Base-by-base conservation (phyloP, 2,329 filamentous ascomycete genomes). In the Bretziella fagacearum region DNA sequence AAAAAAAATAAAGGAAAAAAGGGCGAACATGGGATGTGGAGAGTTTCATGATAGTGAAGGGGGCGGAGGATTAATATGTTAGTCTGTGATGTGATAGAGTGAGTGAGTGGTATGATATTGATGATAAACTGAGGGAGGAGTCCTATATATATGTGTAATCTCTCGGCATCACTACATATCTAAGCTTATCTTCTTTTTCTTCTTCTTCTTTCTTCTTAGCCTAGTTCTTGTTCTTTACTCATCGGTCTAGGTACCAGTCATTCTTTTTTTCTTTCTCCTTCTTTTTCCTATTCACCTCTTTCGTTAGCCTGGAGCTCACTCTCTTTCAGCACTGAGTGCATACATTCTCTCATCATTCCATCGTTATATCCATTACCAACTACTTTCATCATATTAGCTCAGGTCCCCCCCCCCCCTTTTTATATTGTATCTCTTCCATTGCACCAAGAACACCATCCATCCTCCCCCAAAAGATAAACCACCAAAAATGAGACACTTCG, bases 311-410 rank as follows among this genome's bases (percentile, higher is more conserved):
- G 45, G 49, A 45, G 45, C 45, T 47, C 42, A 40, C 45, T 42
- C 44, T 51, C 49, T 27, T 51, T 48, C 25, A 26, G 49, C 45
- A 51, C 49, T 51, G 49, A 25, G 49, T 51, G 45, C 45, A 35
- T 10, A 11, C 35, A 39, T 22, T 30, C n/a, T n/a, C n/a, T n/a
- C n/a, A 5, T 25, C 35, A 39, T 22, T 39, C 10, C 35, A 20
- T 39, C 7, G 20, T 36, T 15, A 36, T n/a, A n/a, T n/a, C 6
- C 18, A 17, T 36, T 40, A 44, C 20, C 25, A 27, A 13, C 7
- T 25, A 17, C 18, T 30, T 27, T 30, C 3, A 39, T 10, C 22
- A 22, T 13, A 10, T 25, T 33, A 18, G n/a, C 32, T 13, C 6
- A 26, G 7, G 6, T 7, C 22, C 7, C 8, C n/a, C 26, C 4